phyloP scores from a whole-genome alignment of 345 rosid genomes.

The Citrus glauca region DNA sequence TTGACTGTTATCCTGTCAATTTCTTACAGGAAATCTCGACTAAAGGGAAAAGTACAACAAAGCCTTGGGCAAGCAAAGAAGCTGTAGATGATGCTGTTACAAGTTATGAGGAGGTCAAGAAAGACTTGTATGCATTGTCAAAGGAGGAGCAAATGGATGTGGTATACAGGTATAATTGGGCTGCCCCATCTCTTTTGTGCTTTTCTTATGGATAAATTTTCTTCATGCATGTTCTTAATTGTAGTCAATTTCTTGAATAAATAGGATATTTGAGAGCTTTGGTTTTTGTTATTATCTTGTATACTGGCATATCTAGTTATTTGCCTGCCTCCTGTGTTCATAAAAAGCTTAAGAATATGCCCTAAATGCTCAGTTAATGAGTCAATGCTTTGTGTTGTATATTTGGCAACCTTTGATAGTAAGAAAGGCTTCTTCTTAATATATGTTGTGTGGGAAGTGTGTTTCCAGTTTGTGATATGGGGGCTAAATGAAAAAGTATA shows the following conservation, averaged over 20 bases:
- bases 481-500: not conserved
- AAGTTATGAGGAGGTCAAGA: conserved; percentile 53
- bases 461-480: not conserved
- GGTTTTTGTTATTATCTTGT: not conserved
- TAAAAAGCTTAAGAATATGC: not conserved
- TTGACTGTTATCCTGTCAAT: not conserved
- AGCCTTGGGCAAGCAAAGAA: conserved; percentile 25
- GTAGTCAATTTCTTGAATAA: not conserved
- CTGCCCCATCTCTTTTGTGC: not conserved
- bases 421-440: not conserved
- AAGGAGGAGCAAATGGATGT: conserved; percentile 88
- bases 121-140: conserved; percentile 72
- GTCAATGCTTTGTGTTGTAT: not conserved
- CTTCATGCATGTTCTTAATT: not conserved
- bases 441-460: not conserved
- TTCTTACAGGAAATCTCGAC: conserved; percentile 54
- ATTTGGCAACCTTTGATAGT: not conserved
- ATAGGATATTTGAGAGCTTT: not conserved
- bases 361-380: not conserved
- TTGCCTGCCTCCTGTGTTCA: not conserved
- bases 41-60: conserved; percentile 30
- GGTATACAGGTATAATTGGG: conserved; percentile 52
- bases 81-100: conserved; percentile 24
- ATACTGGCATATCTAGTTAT: not conserved
- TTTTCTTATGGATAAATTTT: not conserved